phyloP scores from a whole-genome alignment of 2,329 filamentous ascomycete species.

The Alternaria sp. region DNA sequence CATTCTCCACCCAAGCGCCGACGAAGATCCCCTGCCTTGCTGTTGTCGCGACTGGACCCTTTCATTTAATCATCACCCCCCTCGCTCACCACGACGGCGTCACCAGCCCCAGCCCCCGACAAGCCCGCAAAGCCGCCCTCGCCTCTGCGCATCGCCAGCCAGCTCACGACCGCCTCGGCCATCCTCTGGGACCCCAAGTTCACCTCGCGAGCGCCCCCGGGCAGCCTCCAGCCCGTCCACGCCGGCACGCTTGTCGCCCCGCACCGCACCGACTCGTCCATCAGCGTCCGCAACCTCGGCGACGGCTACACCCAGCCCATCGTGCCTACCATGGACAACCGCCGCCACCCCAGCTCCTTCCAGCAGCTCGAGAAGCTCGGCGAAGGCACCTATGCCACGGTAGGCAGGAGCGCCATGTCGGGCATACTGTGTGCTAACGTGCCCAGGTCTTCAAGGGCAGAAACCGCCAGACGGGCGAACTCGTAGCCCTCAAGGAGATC shows the following conservation, averaged over 20 bases:
- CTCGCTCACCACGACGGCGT: conserved; percentile 17
- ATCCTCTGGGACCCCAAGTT: conserved; percentile 59
- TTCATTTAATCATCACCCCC: conserved; percentile 1
- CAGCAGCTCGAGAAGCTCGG: conserved; percentile 98
- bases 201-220: conserved; percentile 54
- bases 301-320: conserved; percentile 48
- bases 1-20: conserved; percentile 13
- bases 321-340: conserved; percentile 75
- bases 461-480: conserved; percentile 94
- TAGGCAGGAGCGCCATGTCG: conserved; percentile 54
- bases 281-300: conserved; percentile 56
- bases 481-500: conserved; percentile 97
- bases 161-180: conserved; percentile 57
- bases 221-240: conserved; percentile 55
- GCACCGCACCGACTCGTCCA: conserved; percentile 59
- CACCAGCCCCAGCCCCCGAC: conserved; percentile 19
- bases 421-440: conserved; percentile 22
- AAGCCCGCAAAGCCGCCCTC: background rate
- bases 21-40: conserved; percentile 7
- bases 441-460: conserved; percentile 94
- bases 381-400: conserved; percentile 97
- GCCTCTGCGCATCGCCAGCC: conserved; percentile 51
- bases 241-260: conserved; percentile 56
- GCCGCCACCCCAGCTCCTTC: conserved; percentile 93
- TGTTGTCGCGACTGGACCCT: conserved; percentile 12